Evolutionary conservation across 495 filamentous ascomycete species (phyloP).

Genomic region (Lophiotrema nucula): DNA sequence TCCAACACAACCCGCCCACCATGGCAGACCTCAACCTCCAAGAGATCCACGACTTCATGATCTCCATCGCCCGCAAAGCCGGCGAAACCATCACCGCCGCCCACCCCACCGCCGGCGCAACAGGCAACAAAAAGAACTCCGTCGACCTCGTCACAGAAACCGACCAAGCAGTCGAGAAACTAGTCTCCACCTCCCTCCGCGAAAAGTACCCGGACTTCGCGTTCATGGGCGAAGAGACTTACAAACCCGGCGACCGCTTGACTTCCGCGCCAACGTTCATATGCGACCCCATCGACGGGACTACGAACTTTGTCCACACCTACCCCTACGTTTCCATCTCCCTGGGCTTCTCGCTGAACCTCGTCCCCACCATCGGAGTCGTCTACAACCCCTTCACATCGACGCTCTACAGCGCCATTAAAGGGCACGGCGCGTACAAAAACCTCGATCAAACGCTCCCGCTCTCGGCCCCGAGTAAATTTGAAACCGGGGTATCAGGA

Average conservation of each 20-base stretch:
- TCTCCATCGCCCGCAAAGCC: constrained; percentile 71
- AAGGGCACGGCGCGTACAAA: constrained; percentile 66
- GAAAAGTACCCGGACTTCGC: constrained; percentile 63
- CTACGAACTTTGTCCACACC: constrained; percentile 81
- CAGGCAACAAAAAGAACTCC: constrained; percentile 82
- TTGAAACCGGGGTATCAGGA: constrained; percentile 55
- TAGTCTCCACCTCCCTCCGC: constrained; percentile 64
- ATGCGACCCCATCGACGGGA: constrained; percentile 88
- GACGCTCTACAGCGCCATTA: constrained; percentile 67
- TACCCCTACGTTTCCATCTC: constrained; percentile 81
- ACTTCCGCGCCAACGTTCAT: constrained; percentile 77
- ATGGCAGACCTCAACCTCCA: constrained; percentile 60
- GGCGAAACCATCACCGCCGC: constrained; percentile 79
- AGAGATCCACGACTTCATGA: constrained; percentile 76
- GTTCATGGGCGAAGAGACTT: constrained; percentile 60
- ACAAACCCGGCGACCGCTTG: constrained; percentile 63
- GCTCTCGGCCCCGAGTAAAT: constrained; percentile 48
- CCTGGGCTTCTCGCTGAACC: constrained; percentile 68
- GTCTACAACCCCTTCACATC: constrained; percentile 79
- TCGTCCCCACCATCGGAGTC: constrained; percentile 68
- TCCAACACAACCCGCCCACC: too few relatives aligned
- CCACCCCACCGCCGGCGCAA: constrained; percentile 60
- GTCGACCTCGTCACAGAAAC: constrained; percentile 86
- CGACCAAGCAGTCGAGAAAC: constrained; percentile 76
- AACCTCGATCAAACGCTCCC: constrained; percentile 55